A percentile compares a stretch with the other conserved stretches of the same genome.
phyloP scores from a whole-genome alignment of 2,329 filamentous ascomycete species.

The Beauveria sp. region DNA sequence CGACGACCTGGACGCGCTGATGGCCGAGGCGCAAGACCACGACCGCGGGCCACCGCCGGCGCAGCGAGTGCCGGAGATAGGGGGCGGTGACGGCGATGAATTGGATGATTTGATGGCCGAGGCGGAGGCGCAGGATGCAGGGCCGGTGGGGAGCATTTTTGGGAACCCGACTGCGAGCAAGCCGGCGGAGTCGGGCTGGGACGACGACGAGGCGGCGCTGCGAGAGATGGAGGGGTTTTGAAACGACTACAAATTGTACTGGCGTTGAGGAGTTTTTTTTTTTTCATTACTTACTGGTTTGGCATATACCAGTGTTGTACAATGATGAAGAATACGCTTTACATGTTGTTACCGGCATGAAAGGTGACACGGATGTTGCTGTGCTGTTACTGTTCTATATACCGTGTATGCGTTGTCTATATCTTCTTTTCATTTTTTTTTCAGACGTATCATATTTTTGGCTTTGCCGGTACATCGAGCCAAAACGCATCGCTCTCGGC shows the following conservation, averaged over 20 bases:
- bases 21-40: constrained; percentile 38
- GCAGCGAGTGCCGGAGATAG: constrained; percentile 12
- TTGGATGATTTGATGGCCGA: constrained; percentile 48
- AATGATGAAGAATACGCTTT: background rate
- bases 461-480: background rate
- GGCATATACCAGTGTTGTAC: background rate
- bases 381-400: background rate
- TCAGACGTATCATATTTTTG: background rate
- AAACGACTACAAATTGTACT: background rate
- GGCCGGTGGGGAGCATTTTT: constrained; percentile 1
- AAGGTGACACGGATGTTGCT: background rate
- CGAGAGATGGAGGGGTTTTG: constrained; percentile 52
- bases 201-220: constrained; percentile 62
- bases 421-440: background rate
- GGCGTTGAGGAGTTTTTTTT: constrained; percentile 1
- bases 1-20: constrained; percentile 46
- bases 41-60: constrained; percentile 10
- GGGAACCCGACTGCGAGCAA: constrained; percentile 4
- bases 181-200: constrained; percentile 34
- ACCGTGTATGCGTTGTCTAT: background rate
- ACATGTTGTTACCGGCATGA: background rate
- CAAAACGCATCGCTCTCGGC: constrained; percentile 5
- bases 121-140: constrained; percentile 25
- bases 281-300: background rate
- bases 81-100: constrained; percentile 35